Conservation (phyloP, 371 early-diverging fungal species). For the Mucor plumbeus region DNA sequence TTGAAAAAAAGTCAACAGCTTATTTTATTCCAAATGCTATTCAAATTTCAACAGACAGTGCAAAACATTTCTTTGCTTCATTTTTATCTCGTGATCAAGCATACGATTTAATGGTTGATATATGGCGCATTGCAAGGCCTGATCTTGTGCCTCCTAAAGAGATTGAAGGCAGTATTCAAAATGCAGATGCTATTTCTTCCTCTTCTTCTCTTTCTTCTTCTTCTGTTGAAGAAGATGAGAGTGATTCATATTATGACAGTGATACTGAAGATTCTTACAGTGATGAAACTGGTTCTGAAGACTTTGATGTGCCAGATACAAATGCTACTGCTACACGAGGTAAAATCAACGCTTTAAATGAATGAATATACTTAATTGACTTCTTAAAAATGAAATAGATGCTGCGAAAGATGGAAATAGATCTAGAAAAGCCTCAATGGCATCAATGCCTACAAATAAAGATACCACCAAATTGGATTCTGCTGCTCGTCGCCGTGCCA, state of each 20-base stretch:
- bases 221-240: neutral
- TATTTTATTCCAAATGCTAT: constrained; percentile 90
- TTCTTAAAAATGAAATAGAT: neutral
- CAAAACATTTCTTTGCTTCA: constrained; percentile 82
- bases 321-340: neutral
- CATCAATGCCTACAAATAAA: constrained; percentile 12
- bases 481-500: constrained; percentile 15
- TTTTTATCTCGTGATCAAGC: constrained; percentile 84
- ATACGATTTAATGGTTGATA: constrained; percentile 66
- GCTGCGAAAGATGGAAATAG: neutral
- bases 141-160: neutral
- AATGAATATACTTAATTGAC: neutral
- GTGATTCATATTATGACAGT: constrained; percentile 10
- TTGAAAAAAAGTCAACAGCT: constrained; percentile 83
- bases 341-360: neutral
- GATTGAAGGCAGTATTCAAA: neutral
- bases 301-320: neutral
- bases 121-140: constrained; percentile 53
- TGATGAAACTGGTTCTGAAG: neutral
- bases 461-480: constrained; percentile 1
- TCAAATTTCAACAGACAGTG: constrained; percentile 71
- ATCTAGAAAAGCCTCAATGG: constrained; percentile 10
- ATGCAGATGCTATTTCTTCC: neutral
- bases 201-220: constrained; percentile 19
- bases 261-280: constrained; percentile 19